Base-by-base conservation (phyloP, 495 filamentous ascomycete species). In the Podospora pseudoanserina region DNA sequence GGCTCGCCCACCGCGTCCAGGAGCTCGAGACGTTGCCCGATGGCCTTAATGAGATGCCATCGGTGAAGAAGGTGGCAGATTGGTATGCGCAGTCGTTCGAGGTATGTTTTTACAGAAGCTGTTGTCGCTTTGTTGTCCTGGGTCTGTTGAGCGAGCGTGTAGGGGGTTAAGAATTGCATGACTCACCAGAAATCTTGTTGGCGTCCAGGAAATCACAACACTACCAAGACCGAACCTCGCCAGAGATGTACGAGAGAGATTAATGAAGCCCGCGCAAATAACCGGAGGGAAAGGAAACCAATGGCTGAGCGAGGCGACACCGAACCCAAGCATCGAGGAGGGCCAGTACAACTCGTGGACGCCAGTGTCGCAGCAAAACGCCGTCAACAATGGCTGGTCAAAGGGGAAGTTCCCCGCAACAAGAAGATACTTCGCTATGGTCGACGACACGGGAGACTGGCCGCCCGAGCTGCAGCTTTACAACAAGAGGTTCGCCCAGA, bases 21-120 rank as follows among this genome's bases (percentile, higher is more conserved):
- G 95, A 99, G 79, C 87, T 99, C 68, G 87, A 89, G 13, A 89
- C 91, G 76, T 83, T 99, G 5, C 95, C 95, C n/a, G 95, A 98
- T 86, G 95, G 96, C 65, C 86, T 99, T 68, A 97, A 92, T 78
- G 93, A 98, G 67, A 99, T 98, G 95, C 92, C 94, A 39, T 97
- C 94, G 18, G 97, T 99, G 65, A 89, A 90, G 78, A 93, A 89
- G 77, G 95, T 99, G 64, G 88, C 91, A 79, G 93, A 97, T 71
- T 99, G 95, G 95, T 99, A 99, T 80, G 96, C 95, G 68, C 96
- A 99, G 81, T 98, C 96, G 64, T 98, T 99, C 76, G 94, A 99
- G 88, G 94, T 98, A 86, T 70, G 82, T 64, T 9, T 9, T 74
- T 61, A 56, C 63, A 44, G 16, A 19, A 30, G 61, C 23, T 23